These are phyloP conservation scores for Xylaria arbuscula DNA, from an alignment of 2,329 filamentous ascomycete species.

Conservation along the genomic window DNA sequence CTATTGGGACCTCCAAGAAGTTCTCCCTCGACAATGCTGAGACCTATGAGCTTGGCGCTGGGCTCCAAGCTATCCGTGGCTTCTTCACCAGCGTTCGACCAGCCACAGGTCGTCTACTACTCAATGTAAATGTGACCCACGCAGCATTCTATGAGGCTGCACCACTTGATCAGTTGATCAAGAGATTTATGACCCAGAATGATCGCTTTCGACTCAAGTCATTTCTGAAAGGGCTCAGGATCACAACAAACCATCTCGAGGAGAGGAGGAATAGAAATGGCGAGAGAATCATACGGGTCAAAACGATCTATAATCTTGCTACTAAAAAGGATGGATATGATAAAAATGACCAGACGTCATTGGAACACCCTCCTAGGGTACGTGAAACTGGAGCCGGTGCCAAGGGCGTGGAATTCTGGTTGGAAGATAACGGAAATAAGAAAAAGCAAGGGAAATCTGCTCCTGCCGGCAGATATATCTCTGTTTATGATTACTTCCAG, in stretches of 20 bases:
- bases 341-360: too few species aligned
- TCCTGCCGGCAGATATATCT: constrained; percentile 18
- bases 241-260: constrained; percentile 8
- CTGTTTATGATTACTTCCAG: constrained; percentile 34
- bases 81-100: constrained; percentile 52
- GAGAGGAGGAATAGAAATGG: constrained; percentile 18
- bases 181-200: not conserved
- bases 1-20: constrained; percentile 48
- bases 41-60: constrained; percentile 42
- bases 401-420: constrained; percentile 65
- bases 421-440: constrained; percentile 39
- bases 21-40: constrained; percentile 41
- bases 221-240: constrained; percentile 20
- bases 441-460: constrained; percentile 38
- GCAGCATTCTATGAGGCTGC: constrained; percentile 49
- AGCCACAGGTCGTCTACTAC: constrained; percentile 51
- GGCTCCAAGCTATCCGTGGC: constrained; percentile 50
- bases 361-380: constrained; percentile 11
- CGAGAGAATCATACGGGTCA: constrained; percentile 1
- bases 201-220: not conserved
- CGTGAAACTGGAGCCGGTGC: constrained; percentile 48
- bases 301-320: constrained; percentile 21
- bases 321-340: not conserved
- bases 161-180: constrained; percentile 8
- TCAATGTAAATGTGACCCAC: constrained; percentile 53